phyloP scores from a whole-genome alignment of 2,329 filamentous ascomycete species.

The Aspergillus sp. region DNA sequence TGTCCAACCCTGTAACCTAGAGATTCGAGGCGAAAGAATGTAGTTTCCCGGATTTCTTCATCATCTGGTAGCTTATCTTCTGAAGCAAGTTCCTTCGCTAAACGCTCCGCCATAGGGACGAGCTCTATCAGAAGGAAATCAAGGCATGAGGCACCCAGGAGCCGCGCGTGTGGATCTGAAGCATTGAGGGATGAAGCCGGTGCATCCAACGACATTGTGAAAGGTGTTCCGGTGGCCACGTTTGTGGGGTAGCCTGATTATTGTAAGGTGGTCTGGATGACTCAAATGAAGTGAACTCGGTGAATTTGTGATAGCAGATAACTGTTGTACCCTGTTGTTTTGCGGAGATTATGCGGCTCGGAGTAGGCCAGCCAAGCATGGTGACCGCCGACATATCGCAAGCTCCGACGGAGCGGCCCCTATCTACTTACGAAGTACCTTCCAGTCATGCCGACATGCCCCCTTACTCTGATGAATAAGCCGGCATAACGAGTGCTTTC shows the following conservation, averaged over 20 bases:
- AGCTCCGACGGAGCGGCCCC: neutral
- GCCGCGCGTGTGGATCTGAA: slow-evolving; percentile 72
- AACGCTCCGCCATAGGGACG: slow-evolving; percentile 87
- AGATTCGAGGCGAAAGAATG: slow-evolving; percentile 79
- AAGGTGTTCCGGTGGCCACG: neutral
- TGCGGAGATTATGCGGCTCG: neutral
- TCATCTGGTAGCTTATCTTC: slow-evolving; percentile 38
- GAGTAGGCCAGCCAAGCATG: neutral
- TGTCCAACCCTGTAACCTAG: slow-evolving; percentile 90
- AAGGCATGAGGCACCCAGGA: slow-evolving; percentile 81
- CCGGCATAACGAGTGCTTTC: no score
- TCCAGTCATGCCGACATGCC: no score
- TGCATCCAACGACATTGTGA: slow-evolving; percentile 70
- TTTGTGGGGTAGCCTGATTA: neutral
- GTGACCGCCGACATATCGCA: neutral
- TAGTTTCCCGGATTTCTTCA: slow-evolving; percentile 82
- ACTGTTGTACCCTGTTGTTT: neutral
- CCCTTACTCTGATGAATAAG: no score
- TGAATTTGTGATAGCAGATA: neutral
- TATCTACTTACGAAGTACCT: neutral
- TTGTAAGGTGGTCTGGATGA: neutral
- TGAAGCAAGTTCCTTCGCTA: slow-evolving; percentile 67
- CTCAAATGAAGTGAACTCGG: neutral
- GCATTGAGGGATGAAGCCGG: slow-evolving; percentile 69
- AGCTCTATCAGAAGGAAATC: slow-evolving; percentile 96